These are phyloP conservation scores for Dendrostoma leiphaemia DNA, from an alignment of 2,329 filamentous ascomycete genomes.

Conservation along the genomic window DNA sequence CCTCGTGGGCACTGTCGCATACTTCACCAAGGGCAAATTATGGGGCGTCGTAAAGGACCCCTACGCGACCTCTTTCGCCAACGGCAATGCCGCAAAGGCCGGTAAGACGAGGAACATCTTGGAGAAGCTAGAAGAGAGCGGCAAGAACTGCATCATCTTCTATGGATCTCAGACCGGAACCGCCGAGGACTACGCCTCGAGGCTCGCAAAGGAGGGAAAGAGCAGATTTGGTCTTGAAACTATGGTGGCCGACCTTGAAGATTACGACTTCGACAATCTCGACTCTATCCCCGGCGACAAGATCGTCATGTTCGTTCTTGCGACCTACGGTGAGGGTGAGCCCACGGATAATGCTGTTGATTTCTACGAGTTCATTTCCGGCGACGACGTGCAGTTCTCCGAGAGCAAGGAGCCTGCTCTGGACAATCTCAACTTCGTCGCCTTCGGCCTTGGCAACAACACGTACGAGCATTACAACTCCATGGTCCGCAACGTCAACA, in stretches of 20 bases:
- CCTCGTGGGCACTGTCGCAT: conserved; percentile 83
- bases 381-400: conserved; percentile 79
- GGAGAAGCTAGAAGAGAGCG: conserved; percentile 92
- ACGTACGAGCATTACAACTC: conserved; percentile 99
- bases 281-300: conserved; percentile 88
- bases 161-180: conserved; percentile 98
- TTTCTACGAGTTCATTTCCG: conserved; percentile 93
- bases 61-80: conserved; percentile 73
- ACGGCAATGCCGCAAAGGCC: conserved; percentile 67
- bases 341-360: conserved; percentile 98
- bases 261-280: conserved; percentile 95
- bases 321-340: conserved; percentile 97
- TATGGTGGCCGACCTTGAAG: conserved; percentile 97
- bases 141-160: conserved; percentile 98
- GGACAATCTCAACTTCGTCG: conserved; percentile 83
- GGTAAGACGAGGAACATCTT: conserved; percentile 89
- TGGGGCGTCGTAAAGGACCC: conserved; percentile 89
- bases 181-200: conserved; percentile 95
- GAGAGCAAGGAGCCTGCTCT: conserved; percentile 72
- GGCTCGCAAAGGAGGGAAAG: conserved; percentile 94
- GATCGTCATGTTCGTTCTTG: conserved; percentile 89
- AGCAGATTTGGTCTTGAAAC: conserved; percentile 95
- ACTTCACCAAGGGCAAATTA: conserved; percentile 95
- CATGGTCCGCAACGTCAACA: conserved; percentile 91
- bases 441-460: conserved; percentile 97